Conservation (phyloP, 1,284 basidiomycete genomes). For the Irpex lacteus region DNA sequence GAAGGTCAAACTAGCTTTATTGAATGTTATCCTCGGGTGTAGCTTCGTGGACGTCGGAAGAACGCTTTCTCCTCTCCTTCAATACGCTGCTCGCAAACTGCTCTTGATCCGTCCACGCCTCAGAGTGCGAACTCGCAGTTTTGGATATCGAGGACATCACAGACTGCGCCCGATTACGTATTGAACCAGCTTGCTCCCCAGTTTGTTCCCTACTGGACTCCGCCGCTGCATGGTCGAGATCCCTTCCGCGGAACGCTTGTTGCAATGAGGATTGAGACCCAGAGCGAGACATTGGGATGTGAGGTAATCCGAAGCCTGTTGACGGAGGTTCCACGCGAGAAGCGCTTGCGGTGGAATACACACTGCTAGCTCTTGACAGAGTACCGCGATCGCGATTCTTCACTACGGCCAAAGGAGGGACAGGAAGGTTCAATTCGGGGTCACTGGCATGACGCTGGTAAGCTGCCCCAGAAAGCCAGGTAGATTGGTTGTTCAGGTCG, state of each 20-base stretch:
- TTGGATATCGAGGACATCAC: constrained; percentile 30
- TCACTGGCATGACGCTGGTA: background rate
- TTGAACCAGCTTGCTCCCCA: constrained; percentile 14
- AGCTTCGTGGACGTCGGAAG: background rate
- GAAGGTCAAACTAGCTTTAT: background rate
- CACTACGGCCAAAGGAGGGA: constrained; percentile 6
- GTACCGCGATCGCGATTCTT: constrained; percentile 1
- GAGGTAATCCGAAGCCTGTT: constrained; percentile 17
- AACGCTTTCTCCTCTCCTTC: constrained; percentile 30
- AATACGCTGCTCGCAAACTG: constrained; percentile 33
- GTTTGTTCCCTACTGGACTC: constrained; percentile 13
- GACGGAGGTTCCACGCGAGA: background rate
- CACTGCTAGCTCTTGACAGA: constrained; percentile 14
- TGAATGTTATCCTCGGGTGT: background rate
- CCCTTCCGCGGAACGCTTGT: constrained; percentile 7
- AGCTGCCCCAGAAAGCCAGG: background rate
- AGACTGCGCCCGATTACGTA: constrained; percentile 30
- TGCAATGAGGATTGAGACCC: constrained; percentile 10
- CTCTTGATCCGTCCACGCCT: constrained; percentile 31
- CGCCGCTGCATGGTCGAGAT: constrained; percentile 11
- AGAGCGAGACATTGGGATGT: constrained; percentile 22
- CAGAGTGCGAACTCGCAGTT: constrained; percentile 19
- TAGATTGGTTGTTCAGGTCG: background rate
- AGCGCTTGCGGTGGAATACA: constrained; percentile 26
- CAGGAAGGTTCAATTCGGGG: background rate